Conservation (phyloP, 1,139 yeast species). For the Protomyces inouyei region DNA sequence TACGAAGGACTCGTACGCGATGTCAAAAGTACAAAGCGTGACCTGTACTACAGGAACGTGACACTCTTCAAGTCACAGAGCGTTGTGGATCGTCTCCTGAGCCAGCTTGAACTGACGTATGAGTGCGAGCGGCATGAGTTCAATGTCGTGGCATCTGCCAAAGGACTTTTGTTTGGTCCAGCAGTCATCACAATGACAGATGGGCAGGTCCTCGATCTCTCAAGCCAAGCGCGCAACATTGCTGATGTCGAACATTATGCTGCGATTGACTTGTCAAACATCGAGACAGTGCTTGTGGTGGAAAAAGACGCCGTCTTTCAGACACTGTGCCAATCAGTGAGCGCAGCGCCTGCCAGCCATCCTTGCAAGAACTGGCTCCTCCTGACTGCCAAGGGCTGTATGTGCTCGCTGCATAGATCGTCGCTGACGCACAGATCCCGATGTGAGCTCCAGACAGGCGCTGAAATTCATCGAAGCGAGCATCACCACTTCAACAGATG, state of each 20-base stretch:
- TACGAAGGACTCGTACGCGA: constrained; percentile 7
- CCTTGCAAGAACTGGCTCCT: constrained; percentile 24
- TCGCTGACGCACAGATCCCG: constrained; percentile 57
- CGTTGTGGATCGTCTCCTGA: constrained; percentile 46
- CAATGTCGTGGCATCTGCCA: constrained; percentile 56
- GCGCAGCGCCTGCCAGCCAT: constrained; percentile 24
- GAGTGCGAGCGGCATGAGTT: constrained; percentile 38
- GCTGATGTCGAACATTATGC: constrained; percentile 5
- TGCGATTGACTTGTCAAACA: constrained; percentile 1
- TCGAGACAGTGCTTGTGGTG: constrained; percentile 48
- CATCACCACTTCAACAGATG: constrained; percentile 4
- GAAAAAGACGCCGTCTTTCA: constrained; percentile 56
- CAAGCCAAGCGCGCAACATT: constrained; percentile 31
- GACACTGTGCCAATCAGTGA: constrained; percentile 30
- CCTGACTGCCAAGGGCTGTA: constrained; percentile 27
- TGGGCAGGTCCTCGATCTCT: constrained; percentile 31
- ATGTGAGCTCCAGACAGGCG: constrained; percentile 58
- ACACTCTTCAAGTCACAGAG: constrained; percentile 50
- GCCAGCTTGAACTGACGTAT: constrained; percentile 36
- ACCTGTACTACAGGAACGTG: constrained; percentile 62
- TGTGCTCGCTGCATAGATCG: neutral
- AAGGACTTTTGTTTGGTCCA: constrained; percentile 54
- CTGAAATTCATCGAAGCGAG: constrained; percentile 42
- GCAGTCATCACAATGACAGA: constrained; percentile 34
- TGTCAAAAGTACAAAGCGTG: constrained; percentile 42